phyloP scores from a whole-genome alignment of 1,284 basidiomycete species.

The Ganoderma meredithae region DNA sequence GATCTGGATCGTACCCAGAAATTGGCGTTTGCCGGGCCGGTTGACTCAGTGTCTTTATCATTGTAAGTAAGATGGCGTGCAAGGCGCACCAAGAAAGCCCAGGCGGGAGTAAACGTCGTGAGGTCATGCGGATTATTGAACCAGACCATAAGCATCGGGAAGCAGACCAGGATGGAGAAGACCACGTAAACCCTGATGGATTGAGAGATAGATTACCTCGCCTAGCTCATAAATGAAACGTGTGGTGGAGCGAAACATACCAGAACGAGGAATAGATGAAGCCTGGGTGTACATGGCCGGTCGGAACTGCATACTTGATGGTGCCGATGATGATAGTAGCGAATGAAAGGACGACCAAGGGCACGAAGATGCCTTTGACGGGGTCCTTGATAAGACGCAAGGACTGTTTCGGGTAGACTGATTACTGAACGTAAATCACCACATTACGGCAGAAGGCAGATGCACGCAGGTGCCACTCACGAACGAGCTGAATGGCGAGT shows the following conservation, averaged over 20 bases:
- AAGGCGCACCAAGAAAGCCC: constrained; percentile 52
- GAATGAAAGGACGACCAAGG: constrained; percentile 55
- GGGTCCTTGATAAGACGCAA: constrained; percentile 52
- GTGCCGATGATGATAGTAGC: constrained; percentile 60
- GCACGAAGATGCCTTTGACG: constrained; percentile 54
- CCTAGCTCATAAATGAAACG: background rate
- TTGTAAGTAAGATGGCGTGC: too few species aligned
- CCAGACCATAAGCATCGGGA: constrained; percentile 60
- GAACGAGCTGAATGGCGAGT: constrained; percentile 50
- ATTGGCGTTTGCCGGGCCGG: background rate
- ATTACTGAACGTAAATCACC: background rate
- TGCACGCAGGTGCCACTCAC: constrained; percentile 38
- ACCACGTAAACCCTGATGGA: constrained; percentile 51
- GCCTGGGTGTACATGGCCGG: constrained; percentile 43
- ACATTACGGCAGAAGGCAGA: background rate
- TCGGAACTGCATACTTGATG: constrained; percentile 53
- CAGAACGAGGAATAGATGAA: constrained; percentile 54
- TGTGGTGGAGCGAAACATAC: constrained; percentile 37
- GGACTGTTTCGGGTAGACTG: constrained; percentile 55
- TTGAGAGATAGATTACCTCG: background rate
- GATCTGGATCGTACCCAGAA: constrained; percentile 40
- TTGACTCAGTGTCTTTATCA: background rate
- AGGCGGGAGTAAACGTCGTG: constrained; percentile 53
- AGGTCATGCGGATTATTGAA: constrained; percentile 57
- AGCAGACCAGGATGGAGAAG: constrained; percentile 50